Base-by-base conservation (phyloP, 768 basidiomycete genomes). In the Cystofilobasidium bisporidii region DNA sequence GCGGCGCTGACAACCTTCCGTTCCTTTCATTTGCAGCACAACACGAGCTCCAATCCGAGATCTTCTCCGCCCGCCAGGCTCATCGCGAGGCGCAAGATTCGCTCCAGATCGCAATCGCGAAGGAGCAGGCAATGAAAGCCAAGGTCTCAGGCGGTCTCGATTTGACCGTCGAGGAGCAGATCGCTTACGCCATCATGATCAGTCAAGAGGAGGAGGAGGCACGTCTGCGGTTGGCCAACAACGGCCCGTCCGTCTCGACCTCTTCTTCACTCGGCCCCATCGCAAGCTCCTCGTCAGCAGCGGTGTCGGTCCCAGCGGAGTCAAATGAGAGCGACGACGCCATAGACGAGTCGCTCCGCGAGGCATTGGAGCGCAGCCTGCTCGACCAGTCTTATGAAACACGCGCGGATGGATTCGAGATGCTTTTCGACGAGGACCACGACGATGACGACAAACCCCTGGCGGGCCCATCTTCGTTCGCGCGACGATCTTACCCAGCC, bases 1-100 rank as follows among this genome's bases (percentile, higher is more conserved):
- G 56, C 20, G n/a, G 20, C 5, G 20, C 15, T 30, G 18, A 26
- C 64, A 9, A 24, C 6, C 33, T 28, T 18, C 28, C 58, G 18
- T 53, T 12, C 10, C 5, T 17, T 20, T 32, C 33, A 30, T 14
- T 22, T 28, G 5, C 61, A 63, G 61, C 40, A 14, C 43, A 26
- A 33, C 30, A 48, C n/a, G 67, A 68, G 12, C 50, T 68, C 28
- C 40, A 68, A 22, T 55, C 53, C 55, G 67, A 68, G 56, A 68
- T 68, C 61, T n/a, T 11, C 5, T n/a, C 61, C 2, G 67, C 67
- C 20, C 67, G 56, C 9, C 28, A 36, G 9, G 61, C 53, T 1
- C 67, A 68, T 26, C 20, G 43, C 18, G 55, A 61, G 18, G 65
- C 38, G 30, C 62, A 56, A 11, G 55, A 63, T 38, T 20, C 58